These are phyloP conservation scores for Magnolia officinalis DNA, from an alignment of 164 flowering plant species.

Conservation along the genomic window DNA sequence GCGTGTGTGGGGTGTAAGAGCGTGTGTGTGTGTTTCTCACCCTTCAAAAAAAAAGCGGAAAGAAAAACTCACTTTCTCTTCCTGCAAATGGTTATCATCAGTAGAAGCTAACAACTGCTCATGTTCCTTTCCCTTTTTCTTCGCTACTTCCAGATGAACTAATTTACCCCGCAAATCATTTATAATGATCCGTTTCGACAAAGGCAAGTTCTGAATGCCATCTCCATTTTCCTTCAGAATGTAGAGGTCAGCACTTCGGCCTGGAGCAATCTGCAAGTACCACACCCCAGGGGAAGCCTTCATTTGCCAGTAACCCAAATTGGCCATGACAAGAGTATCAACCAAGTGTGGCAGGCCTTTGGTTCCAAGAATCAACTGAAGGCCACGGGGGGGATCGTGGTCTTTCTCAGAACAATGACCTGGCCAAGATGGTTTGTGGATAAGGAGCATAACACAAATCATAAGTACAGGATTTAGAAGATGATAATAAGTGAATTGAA, in stretches of 20 bases:
- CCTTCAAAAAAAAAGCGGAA: background rate
- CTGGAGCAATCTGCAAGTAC: slow-evolving; percentile 97
- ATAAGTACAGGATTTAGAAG: background rate
- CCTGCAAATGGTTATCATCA: slow-evolving; percentile 37
- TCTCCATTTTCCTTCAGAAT: slow-evolving; percentile 49
- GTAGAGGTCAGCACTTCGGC: slow-evolving; percentile 91
- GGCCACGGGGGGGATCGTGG: slow-evolving; percentile 96
- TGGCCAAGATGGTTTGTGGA: slow-evolving; percentile 20
- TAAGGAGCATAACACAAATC: slow-evolving; percentile 9
- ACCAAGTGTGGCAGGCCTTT: slow-evolving; percentile 82
- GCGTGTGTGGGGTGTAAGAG: no score
- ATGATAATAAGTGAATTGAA: background rate
- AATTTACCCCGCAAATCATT: slow-evolving; percentile 85
- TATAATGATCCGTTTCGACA: slow-evolving; percentile 64
- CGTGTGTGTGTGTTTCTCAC: no score
- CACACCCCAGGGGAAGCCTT: slow-evolving; percentile 96
- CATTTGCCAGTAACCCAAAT: slow-evolving; percentile 99
- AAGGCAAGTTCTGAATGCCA: slow-evolving; percentile 27
- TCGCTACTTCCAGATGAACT: slow-evolving; percentile 82
- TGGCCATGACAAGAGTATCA: slow-evolving; percentile 97
- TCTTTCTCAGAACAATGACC: slow-evolving; percentile 98
- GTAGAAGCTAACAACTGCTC: slow-evolving; percentile 61
- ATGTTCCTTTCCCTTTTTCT: slow-evolving; percentile 86
- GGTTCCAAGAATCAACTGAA: slow-evolving; percentile 92
- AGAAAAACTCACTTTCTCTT: slow-evolving; percentile 31